Percentiles rank a stretch among this genome's conserved stretches.
Conservation (phyloP, 257 asterid genomes). For the Capsicum pubescens region DNA sequence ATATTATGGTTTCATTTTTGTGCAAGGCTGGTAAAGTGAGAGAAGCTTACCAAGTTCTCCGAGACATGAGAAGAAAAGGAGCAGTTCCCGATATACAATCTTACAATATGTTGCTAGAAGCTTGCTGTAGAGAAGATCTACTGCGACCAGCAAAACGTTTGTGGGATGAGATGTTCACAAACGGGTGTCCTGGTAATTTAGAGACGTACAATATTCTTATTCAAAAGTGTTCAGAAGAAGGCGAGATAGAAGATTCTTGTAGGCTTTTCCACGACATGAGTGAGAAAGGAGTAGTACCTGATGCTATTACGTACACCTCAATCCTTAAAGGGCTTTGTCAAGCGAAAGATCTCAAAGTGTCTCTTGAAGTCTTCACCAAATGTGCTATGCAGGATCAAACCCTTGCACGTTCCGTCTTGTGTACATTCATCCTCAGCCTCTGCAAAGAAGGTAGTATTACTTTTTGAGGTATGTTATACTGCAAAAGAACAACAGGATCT, state of each 20-base stretch:
- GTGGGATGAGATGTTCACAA: conserved; percentile 95
- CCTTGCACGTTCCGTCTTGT: conserved; percentile 51
- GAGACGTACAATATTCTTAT: conserved; percentile 66
- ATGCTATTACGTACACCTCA: conserved; percentile 51
- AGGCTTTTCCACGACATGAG: conserved; percentile 70
- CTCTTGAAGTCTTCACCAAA: conserved; percentile 55
- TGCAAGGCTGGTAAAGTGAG: conserved; percentile 69
- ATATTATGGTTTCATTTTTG: conserved; percentile 66
- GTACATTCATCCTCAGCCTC: conserved; percentile 52
- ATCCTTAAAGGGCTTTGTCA: conserved; percentile 71
- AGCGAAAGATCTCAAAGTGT: conserved; percentile 54
- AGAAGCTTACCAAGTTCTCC: conserved; percentile 72
- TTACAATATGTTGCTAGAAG: conserved; percentile 80
- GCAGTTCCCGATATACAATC: conserved; percentile 58
- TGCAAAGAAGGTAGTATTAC: conserved; percentile 72
- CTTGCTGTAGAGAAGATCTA: conserved; percentile 81
- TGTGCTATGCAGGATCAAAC: conserved; percentile 52
- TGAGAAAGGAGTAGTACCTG: conserved; percentile 65
- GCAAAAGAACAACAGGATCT: background rate
- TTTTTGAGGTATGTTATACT: background rate
- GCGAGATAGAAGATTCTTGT: conserved; percentile 74
- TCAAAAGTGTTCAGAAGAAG: conserved; percentile 55
- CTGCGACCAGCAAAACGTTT: conserved; percentile 84
- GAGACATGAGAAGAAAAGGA: conserved; percentile 86
- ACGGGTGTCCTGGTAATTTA: conserved; percentile 72